These are phyloP conservation scores for Tillandsia fasciculata DNA, from an alignment of 176 grass and related monocot species.

Conservation along the genomic window DNA sequence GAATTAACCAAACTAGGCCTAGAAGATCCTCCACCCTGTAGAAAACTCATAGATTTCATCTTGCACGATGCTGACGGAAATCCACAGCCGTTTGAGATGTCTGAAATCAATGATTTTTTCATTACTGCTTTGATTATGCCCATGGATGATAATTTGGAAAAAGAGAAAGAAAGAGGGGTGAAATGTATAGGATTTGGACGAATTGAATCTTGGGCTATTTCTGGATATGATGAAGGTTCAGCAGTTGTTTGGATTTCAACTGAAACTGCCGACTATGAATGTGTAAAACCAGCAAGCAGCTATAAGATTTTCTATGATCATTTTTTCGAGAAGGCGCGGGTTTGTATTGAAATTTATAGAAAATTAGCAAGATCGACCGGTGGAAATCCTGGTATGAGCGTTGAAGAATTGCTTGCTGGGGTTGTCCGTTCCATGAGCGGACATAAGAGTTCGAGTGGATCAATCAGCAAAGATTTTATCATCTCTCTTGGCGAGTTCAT, in stretches of 20 bases:
- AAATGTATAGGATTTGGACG: constrained; percentile 95
- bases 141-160: constrained; percentile 76
- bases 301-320: constrained; percentile 84
- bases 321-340: constrained; percentile 83
- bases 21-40: constrained; percentile 60
- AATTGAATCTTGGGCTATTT: constrained; percentile 89
- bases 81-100: constrained; percentile 93
- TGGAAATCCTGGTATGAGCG: constrained; percentile 64
- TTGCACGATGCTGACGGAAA: constrained; percentile 87
- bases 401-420: constrained; percentile 88
- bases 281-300: constrained; percentile 74
- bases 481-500: constrained; percentile 82
- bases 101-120: constrained; percentile 84
- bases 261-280: constrained; percentile 94
- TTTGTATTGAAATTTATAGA: constrained; percentile 90
- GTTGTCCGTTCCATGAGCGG: constrained; percentile 80
- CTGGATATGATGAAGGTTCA: constrained; percentile 95
- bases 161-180: constrained; percentile 77
- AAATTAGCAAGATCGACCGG: constrained; percentile 67
- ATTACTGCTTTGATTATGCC: constrained; percentile 94
- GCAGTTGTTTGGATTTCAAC: constrained; percentile 85
- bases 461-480: constrained; percentile 76
- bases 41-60: constrained; percentile 82
- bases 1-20: constrained; percentile 68
- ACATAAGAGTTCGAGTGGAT: constrained; percentile 49